Evolutionary conservation across 2,329 filamentous ascomycete genomes (phyloP), one percentile per base, ranked within the genome.

Genomic region (Trichoderma koningii): DNA sequence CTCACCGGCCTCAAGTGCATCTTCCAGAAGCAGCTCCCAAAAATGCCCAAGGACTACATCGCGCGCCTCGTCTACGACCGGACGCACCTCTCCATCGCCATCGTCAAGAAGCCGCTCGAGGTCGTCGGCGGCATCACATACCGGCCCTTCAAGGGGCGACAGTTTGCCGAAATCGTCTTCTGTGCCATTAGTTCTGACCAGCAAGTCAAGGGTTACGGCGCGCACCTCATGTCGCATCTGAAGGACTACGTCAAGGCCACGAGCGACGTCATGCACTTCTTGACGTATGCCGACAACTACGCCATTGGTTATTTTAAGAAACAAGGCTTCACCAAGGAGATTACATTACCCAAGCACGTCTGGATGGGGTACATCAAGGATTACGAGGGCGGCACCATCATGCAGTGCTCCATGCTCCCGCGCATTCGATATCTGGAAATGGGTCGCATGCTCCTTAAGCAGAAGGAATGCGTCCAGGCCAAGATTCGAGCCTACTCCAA

Each of bases 281-380:
- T 99, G 2, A 99, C 95, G 1, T 99, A 99, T 73, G 95, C 95
- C 69, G 95, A 99, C 77, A 99, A 99, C 77, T 98, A 98, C 74
- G 95, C 95, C 45, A 99, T 97, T 69, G 95, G 95, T 12, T 99
- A 98, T 77, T 99, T 99, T 79, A 96, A 98, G 77, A 99, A 99
- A 76, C 95, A 99, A 76, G 95, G 95, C 0, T 99, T 99, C 74
- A 98, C 95, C 1, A 99, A 99, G 76, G 94, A 99, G 72, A 98
- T 99, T 69, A 97, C 93, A 0, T 86, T 99, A 0, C 91, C 95
- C 66, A 90, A 89, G 72, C 88, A 89, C 2, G 89, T 92, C 3
- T 99, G 95, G 95, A 98, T 98, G 95, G 95, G 95, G 3, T 99
- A 98, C 73, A 99, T 99, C 81, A 99, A 99, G 76, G 95, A 99